These are phyloP conservation scores for Nothophaeocryptopus gaeumannii DNA, from an alignment of 2,329 filamentous ascomycete species.

Conservation along the genomic window DNA sequence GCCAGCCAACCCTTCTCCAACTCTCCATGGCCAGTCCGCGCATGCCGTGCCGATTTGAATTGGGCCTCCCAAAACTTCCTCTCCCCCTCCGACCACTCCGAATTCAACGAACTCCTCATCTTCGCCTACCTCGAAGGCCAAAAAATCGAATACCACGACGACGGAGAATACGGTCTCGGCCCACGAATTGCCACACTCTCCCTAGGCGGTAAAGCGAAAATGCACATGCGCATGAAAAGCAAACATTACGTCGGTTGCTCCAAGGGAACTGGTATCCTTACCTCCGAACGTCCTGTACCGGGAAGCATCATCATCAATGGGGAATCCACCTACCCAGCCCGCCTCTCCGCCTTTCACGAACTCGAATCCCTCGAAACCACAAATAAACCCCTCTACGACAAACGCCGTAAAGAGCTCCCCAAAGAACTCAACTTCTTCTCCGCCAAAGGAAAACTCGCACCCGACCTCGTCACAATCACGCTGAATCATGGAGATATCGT, in stretches of 20 bases:
- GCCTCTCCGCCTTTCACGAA: conserved; percentile 33
- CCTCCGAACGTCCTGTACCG: conserved; percentile 30
- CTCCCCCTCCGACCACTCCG: conserved; percentile 24
- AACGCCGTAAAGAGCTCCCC: conserved; percentile 34
- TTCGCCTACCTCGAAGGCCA: conserved; percentile 62
- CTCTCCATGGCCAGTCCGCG: conserved; percentile 48
- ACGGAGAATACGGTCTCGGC: conserved; percentile 62
- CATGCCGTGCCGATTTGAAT: conserved; percentile 52
- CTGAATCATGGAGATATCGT: conserved; percentile 64
- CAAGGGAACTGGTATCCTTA: conserved; percentile 33
- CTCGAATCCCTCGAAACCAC: conserved; percentile 23
- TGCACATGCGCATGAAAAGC: conserved; percentile 58
- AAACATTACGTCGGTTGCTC: conserved; percentile 45
- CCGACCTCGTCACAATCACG: conserved; percentile 43
- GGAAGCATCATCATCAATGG: conserved; percentile 18
- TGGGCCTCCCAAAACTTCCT: conserved; percentile 54
- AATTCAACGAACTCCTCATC: conserved; percentile 63
- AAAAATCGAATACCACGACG: conserved; percentile 64
- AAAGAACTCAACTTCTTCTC: conserved; percentile 38
- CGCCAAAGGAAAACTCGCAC: conserved; percentile 33
- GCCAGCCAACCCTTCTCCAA: conserved; percentile 50
- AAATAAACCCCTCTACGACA: conserved; percentile 25
- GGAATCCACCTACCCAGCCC: conserved; percentile 33
- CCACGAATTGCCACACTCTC: conserved; percentile 62
- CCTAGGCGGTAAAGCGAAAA: conserved; percentile 57